Percentiles rank a stretch among this genome's conserved stretches.
Conservation (phyloP, 306 rosid genomes). For the Cicer cuneatum region DNA sequence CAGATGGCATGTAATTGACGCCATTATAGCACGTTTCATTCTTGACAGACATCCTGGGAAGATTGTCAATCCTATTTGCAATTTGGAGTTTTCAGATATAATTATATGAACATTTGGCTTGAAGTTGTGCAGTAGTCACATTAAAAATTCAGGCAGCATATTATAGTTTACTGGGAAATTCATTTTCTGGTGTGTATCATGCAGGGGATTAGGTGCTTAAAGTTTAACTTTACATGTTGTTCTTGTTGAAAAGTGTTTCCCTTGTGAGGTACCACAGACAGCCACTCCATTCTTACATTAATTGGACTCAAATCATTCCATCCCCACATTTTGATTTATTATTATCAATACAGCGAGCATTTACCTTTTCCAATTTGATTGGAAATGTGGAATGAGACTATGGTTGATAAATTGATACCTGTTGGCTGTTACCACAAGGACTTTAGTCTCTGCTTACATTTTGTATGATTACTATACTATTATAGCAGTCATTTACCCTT, state of each 20-base stretch:
- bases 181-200: slow-evolving; percentile 40
- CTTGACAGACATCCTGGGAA: background rate
- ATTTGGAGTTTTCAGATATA: slow-evolving; percentile 19
- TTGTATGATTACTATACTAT: background rate
- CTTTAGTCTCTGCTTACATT: slow-evolving; percentile 12
- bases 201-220: slow-evolving; percentile 34
- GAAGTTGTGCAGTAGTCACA: slow-evolving; percentile 22
- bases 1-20: slow-evolving; percentile 44
- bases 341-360: background rate
- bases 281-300: slow-evolving; percentile 11
- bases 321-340: slow-evolving; percentile 1
- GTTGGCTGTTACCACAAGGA: background rate
- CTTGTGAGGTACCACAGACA: slow-evolving; percentile 17
- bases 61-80: slow-evolving; percentile 18
- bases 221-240: background rate
- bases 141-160: slow-evolving; percentile 36
- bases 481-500: slow-evolving; percentile 2
- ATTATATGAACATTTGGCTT: slow-evolving; percentile 40
- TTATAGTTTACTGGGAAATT: slow-evolving; percentile 26
- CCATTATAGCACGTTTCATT: slow-evolving; percentile 23
- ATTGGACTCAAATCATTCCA: background rate
- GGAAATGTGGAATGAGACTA: background rate
- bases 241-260: slow-evolving; percentile 6
- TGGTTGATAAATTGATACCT: background rate
- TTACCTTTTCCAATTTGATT: slow-evolving; percentile 14